Base-by-base conservation (phyloP, 306 rosid genomes). In the Begonia peltatifolia region DNA sequence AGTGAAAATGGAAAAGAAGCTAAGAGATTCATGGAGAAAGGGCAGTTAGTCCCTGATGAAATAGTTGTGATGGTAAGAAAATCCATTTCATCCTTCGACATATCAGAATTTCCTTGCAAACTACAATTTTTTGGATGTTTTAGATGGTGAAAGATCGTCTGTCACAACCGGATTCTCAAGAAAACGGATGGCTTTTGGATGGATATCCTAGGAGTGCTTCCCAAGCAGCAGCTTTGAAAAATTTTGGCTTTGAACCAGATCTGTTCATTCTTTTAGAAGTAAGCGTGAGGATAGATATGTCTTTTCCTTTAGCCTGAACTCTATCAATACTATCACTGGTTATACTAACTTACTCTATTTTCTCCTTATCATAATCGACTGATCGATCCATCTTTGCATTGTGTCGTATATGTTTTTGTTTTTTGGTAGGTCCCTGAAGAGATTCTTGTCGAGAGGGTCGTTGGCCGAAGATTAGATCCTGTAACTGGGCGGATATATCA, bases 131-230 rank as follows among this genome's bases (percentile, higher is more conserved):
- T 44, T 11, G 38, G 11, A 52, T 52, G 43, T 11, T 75, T 71
- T 59, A 89, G 92, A 90, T 90, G 88, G 95, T 90, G 53, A 90
- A 75, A 63, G 94, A 83, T 14, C 87, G 96, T 51, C 75, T 90
- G 61, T 71, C 43, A 42, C 67, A 71, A 65, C 81, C 84, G 10
- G 96, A 90, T 63, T 65, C 99, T 66, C 66, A 14, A 42, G 55
- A 79, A 50, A 67, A 75, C 56, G 99, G 99, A 49, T 90, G 99
- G 99, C 99, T 86, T 61, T 70, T 90, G 62, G 96, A 90, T 71
- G 99, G 99, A 18, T 86, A 83, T 59, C 99, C 99, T 52, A 79
- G 99, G 78, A 90, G 99, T 81, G 71, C 71, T 47, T 86, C 94
- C 6, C 99, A 90, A 73, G 95, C 99, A 64, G 54, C 54, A 67